phyloP scores from a whole-genome alignment of 1,284 basidiomycete genomes.

The Coriolopsis trogii region DNA sequence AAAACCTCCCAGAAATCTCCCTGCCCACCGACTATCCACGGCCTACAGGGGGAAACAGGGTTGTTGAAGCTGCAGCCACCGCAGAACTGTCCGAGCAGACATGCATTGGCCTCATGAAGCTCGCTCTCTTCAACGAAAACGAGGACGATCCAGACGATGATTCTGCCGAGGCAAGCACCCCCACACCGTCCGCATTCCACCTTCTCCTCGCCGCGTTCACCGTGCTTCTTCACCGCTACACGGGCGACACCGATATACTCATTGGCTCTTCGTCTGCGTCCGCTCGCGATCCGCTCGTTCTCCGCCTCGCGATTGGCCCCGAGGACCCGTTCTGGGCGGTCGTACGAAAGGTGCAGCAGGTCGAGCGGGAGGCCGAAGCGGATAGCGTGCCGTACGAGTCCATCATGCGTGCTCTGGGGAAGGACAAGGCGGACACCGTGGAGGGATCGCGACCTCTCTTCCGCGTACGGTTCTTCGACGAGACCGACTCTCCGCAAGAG shows the following conservation, averaged over 20 bases:
- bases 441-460: constrained; percentile 74
- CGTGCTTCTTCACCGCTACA: constrained; percentile 93
- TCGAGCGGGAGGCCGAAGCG: constrained; percentile 84
- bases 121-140: constrained; percentile 70
- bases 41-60: constrained; percentile 70
- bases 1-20: constrained; percentile 87
- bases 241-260: constrained; percentile 93
- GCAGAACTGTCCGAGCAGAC: constrained; percentile 70
- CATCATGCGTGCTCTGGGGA: constrained; percentile 76
- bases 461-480: constrained; percentile 96
- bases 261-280: constrained; percentile 88
- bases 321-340: constrained; percentile 92
- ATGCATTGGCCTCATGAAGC: constrained; percentile 72
- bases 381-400: constrained; percentile 86
- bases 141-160: constrained; percentile 55
- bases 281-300: constrained; percentile 81
- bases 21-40: constrained; percentile 97
- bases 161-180: constrained; percentile 45
- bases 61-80: constrained; percentile 79
- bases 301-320: constrained; percentile 86
- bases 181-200: constrained; percentile 88
- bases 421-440: constrained; percentile 59
- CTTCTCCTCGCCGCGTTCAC: constrained; percentile 91
- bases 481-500: constrained; percentile 75
- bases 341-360: constrained; percentile 83